Base-by-base conservation (phyloP, 306 rosid genomes). In the Hippophae gyantsensis region DNA sequence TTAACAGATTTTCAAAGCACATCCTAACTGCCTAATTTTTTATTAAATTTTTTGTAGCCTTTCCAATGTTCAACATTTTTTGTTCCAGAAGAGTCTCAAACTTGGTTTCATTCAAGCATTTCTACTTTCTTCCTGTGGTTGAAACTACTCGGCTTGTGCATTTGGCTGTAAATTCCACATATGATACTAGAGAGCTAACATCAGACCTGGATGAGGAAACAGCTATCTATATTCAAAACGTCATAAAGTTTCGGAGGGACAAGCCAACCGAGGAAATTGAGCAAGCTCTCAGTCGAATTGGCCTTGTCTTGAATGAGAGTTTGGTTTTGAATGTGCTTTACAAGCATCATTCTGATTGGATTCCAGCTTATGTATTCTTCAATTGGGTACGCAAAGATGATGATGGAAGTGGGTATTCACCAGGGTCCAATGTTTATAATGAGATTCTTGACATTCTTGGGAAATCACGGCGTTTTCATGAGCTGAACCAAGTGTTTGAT, bases 261-360 rank as follows among this genome's bases (percentile, higher is more conserved):
- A 89, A 89, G 61, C 61, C 84, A 10, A 32, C 69, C 0, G 76
- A 65, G 3, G 84, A 81, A 65, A 48, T 85, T 26, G 81, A 86
- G 53, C 69, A 47, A 42, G 95, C 92, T 52, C 90, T 85, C 6
- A 70, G 66, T 51, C 86, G 54, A 1, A 65, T 79, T 60, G 79
- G 61, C 13, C 56, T 86, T 42, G 56, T 58, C 42, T 61, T 80
- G 12, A 65, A 63, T 44, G 69, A 81, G 48, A 68, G 73, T 42
- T 81, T 82, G 58, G 82, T 84, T 52, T 72, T 86, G 60, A 63
- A 75, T n/a, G 89, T 84, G 13, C 85, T 86, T 10, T 71, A 62
- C 45, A 73, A 92, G 48, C 95, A 79, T 54, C 85, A 71, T 51
- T 75, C 87, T 5, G 89, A 89, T 69, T 89, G 95, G 97, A 80